These are phyloP conservation scores for Bruguiera hainesii DNA, from an alignment of 441 rosid genomes.

Conservation along the genomic window DNA sequence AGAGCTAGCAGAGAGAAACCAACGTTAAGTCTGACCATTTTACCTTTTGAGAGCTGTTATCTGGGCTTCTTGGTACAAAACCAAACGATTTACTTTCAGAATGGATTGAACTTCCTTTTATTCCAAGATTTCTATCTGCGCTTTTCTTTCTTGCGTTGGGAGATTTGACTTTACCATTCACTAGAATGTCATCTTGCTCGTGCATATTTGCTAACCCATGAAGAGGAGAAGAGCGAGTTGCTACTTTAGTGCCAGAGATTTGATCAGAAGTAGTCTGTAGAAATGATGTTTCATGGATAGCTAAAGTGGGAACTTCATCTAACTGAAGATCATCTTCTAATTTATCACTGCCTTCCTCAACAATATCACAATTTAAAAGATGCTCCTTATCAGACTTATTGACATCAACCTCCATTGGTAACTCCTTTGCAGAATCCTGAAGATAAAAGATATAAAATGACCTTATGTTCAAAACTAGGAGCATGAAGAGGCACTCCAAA, in stretches of 20 bases:
- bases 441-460: constrained; percentile 20
- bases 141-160: constrained; percentile 44
- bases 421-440: constrained; percentile 61
- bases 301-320: constrained; percentile 76
- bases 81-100: constrained; percentile 47
- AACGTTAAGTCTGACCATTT: neutral
- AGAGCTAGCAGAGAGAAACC: neutral
- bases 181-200: constrained; percentile 43
- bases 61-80: constrained; percentile 51
- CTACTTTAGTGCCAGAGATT: constrained; percentile 37
- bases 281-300: constrained; percentile 55
- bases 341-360: constrained; percentile 48
- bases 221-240: constrained; percentile 32
- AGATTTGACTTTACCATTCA: constrained; percentile 46
- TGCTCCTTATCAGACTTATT: constrained; percentile 42
- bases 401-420: constrained; percentile 39
- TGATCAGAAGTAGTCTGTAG: constrained; percentile 40
- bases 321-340: constrained; percentile 53
- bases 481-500: too few relatives aligned
- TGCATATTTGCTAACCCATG: constrained; percentile 26
- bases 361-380: constrained; percentile 40
- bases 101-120: constrained; percentile 40
- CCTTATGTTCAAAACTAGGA: neutral
- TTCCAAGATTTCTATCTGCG: constrained; percentile 42
- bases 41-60: constrained; percentile 64